These are phyloP conservation scores for Jatropha podagrica DNA, from an alignment of 441 rosid genomes.

Conservation along the genomic window DNA sequence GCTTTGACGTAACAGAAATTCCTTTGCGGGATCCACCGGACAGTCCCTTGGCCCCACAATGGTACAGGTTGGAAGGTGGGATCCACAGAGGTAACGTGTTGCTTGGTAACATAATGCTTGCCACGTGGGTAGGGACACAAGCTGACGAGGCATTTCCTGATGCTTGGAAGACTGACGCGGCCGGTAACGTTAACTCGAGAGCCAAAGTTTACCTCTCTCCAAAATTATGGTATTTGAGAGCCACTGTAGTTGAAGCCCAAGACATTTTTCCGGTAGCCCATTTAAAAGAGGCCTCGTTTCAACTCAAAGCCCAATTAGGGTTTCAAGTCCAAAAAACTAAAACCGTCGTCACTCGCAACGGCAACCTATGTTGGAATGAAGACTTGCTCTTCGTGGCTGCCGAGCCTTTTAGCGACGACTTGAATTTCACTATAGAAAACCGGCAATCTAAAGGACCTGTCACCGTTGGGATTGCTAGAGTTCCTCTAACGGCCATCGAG, in stretches of 20 bases:
- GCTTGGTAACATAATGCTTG: conserved; percentile 67
- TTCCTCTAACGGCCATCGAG: conserved; percentile 54
- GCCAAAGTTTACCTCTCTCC: conserved; percentile 90
- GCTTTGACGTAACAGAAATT: conserved; percentile 79
- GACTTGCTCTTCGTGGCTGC: conserved; percentile 77
- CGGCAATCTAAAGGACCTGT: conserved; percentile 47
- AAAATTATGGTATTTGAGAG: conserved; percentile 82
- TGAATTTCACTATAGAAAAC: conserved; percentile 62
- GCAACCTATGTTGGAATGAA: conserved; percentile 77
- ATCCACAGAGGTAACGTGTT: conserved; percentile 50
- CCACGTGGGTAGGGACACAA: conserved; percentile 93
- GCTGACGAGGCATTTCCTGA: conserved; percentile 88
- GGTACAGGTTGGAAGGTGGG: conserved; percentile 71
- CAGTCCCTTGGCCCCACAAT: conserved; percentile 85
- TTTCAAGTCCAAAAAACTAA: conserved; percentile 70
- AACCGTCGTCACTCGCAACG: conserved; percentile 50
- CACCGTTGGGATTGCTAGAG: conserved; percentile 42
- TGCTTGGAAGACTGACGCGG: conserved; percentile 86
- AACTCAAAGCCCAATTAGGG: conserved; percentile 65
- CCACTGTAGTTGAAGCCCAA: conserved; percentile 80
- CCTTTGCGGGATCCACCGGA: conserved; percentile 84
- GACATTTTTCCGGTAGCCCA: conserved; percentile 52
- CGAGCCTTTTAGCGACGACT: conserved; percentile 69
- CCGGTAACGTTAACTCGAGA: conserved; percentile 64
- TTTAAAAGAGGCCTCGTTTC: conserved; percentile 43